phyloP scores from a whole-genome alignment of 129 eudicot genomes.

The Cynara cardunculus region DNA sequence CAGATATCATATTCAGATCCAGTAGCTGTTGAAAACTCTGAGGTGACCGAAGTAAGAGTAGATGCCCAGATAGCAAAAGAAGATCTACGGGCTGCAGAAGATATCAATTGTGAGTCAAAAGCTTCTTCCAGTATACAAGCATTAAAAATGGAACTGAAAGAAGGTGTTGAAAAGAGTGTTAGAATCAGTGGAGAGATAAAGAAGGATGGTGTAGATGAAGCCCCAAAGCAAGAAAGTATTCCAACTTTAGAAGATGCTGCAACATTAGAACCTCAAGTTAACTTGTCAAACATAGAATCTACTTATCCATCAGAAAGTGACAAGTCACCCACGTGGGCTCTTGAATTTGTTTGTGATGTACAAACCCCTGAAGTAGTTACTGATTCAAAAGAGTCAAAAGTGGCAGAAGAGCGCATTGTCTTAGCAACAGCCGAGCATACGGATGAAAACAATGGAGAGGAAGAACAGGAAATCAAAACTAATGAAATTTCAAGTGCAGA shows the following conservation, averaged over 20 bases:
- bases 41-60: conserved; percentile 10
- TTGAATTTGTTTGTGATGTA: conserved; percentile 26
- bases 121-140: neutral
- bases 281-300: conserved; percentile 2
- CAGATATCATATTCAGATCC: conserved; percentile 26
- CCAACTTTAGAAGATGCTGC: conserved; percentile 10
- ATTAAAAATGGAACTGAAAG: neutral
- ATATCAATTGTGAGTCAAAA: conserved; percentile 20
- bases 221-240: conserved; percentile 10
- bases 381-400: conserved; percentile 16
- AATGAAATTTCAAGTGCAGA: conserved; percentile 13
- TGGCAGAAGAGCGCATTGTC: conserved; percentile 6
- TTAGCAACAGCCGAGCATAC: conserved; percentile 4
- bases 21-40: conserved; percentile 1
- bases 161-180: neutral
- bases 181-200: neutral
- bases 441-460: conserved; percentile 5
- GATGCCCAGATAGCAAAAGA: conserved; percentile 11
- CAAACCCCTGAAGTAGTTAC: conserved; percentile 12
- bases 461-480: neutral
- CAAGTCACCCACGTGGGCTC: conserved; percentile 1
- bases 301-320: conserved; percentile 22
- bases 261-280: conserved; percentile 14
- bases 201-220: conserved; percentile 1
- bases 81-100: conserved; percentile 12